Percentiles rank a stretch among this genome's conserved stretches.
Conservation (phyloP, 2,329 filamentous ascomycete species). For the Leptographium lundbergii region DNA sequence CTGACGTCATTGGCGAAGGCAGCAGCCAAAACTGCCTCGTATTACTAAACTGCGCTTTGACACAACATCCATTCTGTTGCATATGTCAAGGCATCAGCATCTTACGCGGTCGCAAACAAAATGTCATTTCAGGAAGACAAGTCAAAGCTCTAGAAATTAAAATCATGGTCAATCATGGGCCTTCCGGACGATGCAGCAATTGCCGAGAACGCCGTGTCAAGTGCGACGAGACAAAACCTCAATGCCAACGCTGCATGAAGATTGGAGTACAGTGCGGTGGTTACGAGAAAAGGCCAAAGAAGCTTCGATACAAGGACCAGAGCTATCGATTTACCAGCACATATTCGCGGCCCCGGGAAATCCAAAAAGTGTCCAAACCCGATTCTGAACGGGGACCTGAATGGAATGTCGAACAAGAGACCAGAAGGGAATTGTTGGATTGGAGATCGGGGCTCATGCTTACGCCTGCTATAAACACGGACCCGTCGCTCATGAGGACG, state of each 20-base stretch:
- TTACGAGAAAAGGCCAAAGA: background rate
- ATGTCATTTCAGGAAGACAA: background rate
- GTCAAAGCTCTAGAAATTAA: background rate
- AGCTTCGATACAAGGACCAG: background rate
- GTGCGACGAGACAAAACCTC: slow-evolving; percentile 1
- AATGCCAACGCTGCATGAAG: background rate
- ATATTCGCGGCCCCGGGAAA: background rate
- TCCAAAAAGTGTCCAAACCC: background rate
- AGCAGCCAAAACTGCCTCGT: background rate
- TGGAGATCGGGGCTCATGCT: background rate
- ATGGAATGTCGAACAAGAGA: background rate
- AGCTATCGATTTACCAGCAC: background rate
- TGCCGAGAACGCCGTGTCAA: slow-evolving; percentile 1
- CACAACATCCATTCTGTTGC: background rate
- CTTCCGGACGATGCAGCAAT: background rate
- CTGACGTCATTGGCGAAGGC: background rate
- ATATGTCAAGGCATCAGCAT: background rate
- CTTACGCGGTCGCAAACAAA: background rate
- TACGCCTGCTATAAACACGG: background rate
- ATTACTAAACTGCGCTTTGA: background rate
- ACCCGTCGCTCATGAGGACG: background rate
- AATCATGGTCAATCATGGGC: background rate
- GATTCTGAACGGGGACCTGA: background rate
- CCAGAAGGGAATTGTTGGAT: background rate
- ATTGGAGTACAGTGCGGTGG: background rate